Base-by-base conservation (phyloP, 1,284 basidiomycete species). In the Sporisorium reilianum region DNA sequence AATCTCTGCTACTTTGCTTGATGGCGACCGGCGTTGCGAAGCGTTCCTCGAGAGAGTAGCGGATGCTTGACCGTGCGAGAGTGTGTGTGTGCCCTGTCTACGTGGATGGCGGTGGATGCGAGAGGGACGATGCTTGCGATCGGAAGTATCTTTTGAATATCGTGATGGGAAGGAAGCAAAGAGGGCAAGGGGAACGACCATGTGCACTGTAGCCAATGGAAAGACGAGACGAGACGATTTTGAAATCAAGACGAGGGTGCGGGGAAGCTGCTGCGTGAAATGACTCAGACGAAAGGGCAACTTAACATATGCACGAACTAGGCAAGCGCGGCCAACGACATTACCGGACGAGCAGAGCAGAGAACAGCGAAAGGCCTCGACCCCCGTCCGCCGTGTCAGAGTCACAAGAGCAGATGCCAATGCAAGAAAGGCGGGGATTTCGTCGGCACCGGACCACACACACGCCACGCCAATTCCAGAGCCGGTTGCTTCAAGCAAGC, bases 321-420 rank as follows among this genome's bases (percentile, higher is more conserved):
- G 12, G n/a, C 34, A 38, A n/a, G 48, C 26, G 5, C 14, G 10
- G 53, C 25, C 25, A 42, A 54, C 55, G 56, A 41, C 57, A 54
- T 58, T 49, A 58, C 44, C 55, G 51, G 55, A 26, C 26, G 23
- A 36, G 50, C 18, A 34, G 42, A 45, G 46, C 40, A 18, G 60
- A n/a, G n/a, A 28, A 53, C 38, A n/a, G 40, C 41, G n/a, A 20
- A 44, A 20, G 38, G 38, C 38, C 38, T 8, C 30, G 53, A 44
- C 20, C 20, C 30, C 11, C 41, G 34, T 20, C 20, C 22, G 11
- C 16, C 64, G 28, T 61, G 64, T 56, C 64, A 67, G 58, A 67
- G 64, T 67, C 64, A 62, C 58, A 57, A 67, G 64, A 49, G 64
- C 57, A 56, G n/a, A 18, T 16, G 2, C 26, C 25, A 18, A 34